Conservation (phyloP, 192 early-diverging fungal species). For the Podila verticillata region DNA sequence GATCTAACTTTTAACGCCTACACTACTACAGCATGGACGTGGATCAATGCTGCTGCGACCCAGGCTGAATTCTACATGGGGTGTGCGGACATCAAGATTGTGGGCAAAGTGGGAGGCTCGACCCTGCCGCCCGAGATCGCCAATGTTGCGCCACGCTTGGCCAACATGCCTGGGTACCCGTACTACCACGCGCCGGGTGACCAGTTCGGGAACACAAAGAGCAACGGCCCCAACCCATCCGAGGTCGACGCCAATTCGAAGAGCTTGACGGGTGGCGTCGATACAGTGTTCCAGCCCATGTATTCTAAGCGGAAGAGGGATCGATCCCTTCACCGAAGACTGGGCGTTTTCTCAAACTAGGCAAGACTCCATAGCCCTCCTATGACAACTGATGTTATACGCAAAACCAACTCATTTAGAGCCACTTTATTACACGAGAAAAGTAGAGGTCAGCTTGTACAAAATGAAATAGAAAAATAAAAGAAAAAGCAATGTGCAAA, state of each 20-base stretch:
- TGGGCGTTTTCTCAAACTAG: background rate
- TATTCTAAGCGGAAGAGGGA: slow-evolving; percentile 5
- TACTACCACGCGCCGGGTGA: slow-evolving; percentile 36
- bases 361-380: too few species aligned
- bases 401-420: too few species aligned
- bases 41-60: slow-evolving; percentile 77
- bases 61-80: slow-evolving; percentile 78
- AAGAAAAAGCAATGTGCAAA: too few species aligned
- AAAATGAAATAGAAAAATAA: too few species aligned
- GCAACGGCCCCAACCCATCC: slow-evolving; percentile 16
- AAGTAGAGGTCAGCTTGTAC: too few species aligned
- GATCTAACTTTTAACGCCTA: too few species aligned
- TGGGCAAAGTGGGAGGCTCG: slow-evolving; percentile 32
- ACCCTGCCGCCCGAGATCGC: slow-evolving; percentile 47
- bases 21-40: slow-evolving; percentile 69
- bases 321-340: too few species aligned
- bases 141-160: slow-evolving; percentile 13
- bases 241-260: slow-evolving; percentile 24
- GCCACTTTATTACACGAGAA: too few species aligned
- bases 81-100: slow-evolving; percentile 76
- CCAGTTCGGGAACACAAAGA: slow-evolving; percentile 30
- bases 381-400: background rate
- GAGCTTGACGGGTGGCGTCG: slow-evolving; percentile 17
- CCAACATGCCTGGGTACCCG: slow-evolving; percentile 38
- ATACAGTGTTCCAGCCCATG: background rate